Conservation (phyloP, 345 rosid species). For the Eucalyptus paniculata region DNA sequence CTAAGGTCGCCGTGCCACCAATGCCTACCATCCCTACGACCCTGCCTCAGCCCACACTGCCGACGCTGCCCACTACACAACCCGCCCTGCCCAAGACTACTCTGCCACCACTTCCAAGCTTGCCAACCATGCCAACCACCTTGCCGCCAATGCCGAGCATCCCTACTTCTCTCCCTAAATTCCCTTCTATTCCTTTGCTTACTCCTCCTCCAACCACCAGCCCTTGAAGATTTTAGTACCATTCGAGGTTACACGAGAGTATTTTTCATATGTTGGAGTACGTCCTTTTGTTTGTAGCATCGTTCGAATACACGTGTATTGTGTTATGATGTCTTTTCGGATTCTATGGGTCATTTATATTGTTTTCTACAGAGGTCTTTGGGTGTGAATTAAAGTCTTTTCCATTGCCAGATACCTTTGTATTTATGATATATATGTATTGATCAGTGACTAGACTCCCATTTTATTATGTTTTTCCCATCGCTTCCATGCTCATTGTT, state of each 20-base stretch:
- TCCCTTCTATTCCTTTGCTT: neutral
- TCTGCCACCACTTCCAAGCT: neutral
- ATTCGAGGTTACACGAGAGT: neutral
- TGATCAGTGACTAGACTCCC: neutral
- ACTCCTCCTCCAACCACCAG: neutral
- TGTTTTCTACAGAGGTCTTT: neutral
- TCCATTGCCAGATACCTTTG: neutral
- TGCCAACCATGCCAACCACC: neutral
- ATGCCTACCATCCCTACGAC: too few relatives aligned
- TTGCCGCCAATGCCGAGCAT: neutral
- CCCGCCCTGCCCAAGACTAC: too few relatives aligned
- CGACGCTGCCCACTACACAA: too few relatives aligned
- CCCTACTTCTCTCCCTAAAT: neutral
- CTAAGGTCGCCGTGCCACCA: too few relatives aligned
- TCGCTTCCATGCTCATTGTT: neutral
- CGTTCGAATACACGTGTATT: neutral
- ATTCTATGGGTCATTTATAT: neutral
- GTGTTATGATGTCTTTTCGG: neutral
- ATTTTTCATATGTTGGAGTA: neutral
- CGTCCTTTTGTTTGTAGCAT: neutral
- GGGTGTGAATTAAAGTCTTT: neutral
- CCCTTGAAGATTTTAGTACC: neutral
- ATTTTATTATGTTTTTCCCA: neutral
- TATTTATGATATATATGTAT: neutral
- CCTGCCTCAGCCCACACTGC: too few relatives aligned